A percentile compares a stretch with the other conserved stretches of the same genome.
These are phyloP conservation scores for Pseudogymnoascus sp. DNA, from an alignment of 2,329 filamentous ascomycete species.

Conservation along the genomic window DNA sequence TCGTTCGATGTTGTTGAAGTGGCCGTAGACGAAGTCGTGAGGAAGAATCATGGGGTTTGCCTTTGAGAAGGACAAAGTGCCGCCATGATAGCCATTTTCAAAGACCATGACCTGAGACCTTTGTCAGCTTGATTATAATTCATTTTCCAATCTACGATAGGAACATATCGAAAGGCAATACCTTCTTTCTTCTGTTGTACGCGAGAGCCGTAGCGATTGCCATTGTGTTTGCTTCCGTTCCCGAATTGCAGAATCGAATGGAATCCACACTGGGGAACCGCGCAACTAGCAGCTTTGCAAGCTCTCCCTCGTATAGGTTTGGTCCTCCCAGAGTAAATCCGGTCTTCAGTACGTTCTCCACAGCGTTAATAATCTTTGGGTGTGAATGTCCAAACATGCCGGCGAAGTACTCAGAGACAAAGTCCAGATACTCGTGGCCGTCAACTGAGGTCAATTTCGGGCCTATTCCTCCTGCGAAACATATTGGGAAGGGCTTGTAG, in stretches of 20 bases:
- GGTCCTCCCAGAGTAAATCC: constrained; percentile 48
- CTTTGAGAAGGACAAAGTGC: constrained; percentile 31
- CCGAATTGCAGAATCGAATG: constrained; percentile 53
- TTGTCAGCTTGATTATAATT: no score
- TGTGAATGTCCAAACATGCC: constrained; percentile 58
- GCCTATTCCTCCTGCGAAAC: constrained; percentile 1
- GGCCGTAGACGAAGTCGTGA: constrained; percentile 47
- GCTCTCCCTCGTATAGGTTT: constrained; percentile 39
- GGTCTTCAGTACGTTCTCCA: constrained; percentile 35
- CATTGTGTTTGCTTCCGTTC: constrained; percentile 54
- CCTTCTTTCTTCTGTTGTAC: constrained; percentile 30
- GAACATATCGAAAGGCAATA: neutral
- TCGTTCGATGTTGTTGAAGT: constrained; percentile 47
- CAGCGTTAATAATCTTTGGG: constrained; percentile 40
- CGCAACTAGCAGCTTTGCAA: constrained; percentile 39
- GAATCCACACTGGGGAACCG: constrained; percentile 44
- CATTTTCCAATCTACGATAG: no score
- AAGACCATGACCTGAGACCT: constrained; percentile 5
- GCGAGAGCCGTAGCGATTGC: constrained; percentile 35
- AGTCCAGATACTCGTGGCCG: constrained; percentile 40
- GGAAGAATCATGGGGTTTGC: constrained; percentile 15
- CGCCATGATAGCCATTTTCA: constrained; percentile 14
- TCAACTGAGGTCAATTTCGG: neutral
- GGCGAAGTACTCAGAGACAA: constrained; percentile 54
- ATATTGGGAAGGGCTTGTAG: neutral